Conservation (phyloP, 2,329 filamentous ascomycete genomes). For the Botryosphaeria dothidea region DNA sequence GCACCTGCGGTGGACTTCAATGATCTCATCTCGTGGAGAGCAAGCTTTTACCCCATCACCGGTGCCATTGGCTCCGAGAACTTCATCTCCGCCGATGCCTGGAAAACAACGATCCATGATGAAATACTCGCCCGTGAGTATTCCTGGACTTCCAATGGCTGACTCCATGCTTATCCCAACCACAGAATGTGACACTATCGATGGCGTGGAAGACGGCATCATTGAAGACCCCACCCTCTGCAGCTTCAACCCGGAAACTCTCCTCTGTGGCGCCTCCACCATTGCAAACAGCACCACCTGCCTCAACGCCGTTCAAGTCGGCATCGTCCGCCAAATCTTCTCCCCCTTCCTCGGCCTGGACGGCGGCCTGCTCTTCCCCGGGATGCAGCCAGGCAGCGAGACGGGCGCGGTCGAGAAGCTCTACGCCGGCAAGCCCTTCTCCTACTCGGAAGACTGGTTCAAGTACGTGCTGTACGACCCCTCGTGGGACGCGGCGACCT, state of each 20-base stretch:
- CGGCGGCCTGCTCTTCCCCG: slow-evolving; percentile 51
- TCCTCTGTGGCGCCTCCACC: slow-evolving; percentile 37
- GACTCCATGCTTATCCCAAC: neutral
- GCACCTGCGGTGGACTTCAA: slow-evolving; percentile 36
- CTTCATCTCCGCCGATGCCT: slow-evolving; percentile 43
- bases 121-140: slow-evolving; percentile 41
- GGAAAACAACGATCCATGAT: slow-evolving; percentile 43
- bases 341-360: slow-evolving; percentile 43
- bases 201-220: slow-evolving; percentile 51
- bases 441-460: slow-evolving; percentile 50
- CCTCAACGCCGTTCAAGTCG: slow-evolving; percentile 46
- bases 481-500: slow-evolving; percentile 44
- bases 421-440: slow-evolving; percentile 43
- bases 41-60: slow-evolving; percentile 34
- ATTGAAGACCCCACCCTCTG: slow-evolving; percentile 49
- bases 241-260: slow-evolving; percentile 43
- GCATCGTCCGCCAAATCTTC: slow-evolving; percentile 46
- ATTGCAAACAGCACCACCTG: slow-evolving; percentile 39
- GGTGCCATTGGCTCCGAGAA: slow-evolving; percentile 30
- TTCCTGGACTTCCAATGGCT: too few relatives aligned
- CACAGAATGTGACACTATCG: slow-evolving; percentile 49
- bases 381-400: slow-evolving; percentile 54
- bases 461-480: slow-evolving; percentile 50
- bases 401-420: slow-evolving; percentile 23
- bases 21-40: slow-evolving; percentile 36